Evolutionary conservation across 768 basidiomycete genomes (phyloP).

Genomic region (Calvatia gigantea): DNA sequence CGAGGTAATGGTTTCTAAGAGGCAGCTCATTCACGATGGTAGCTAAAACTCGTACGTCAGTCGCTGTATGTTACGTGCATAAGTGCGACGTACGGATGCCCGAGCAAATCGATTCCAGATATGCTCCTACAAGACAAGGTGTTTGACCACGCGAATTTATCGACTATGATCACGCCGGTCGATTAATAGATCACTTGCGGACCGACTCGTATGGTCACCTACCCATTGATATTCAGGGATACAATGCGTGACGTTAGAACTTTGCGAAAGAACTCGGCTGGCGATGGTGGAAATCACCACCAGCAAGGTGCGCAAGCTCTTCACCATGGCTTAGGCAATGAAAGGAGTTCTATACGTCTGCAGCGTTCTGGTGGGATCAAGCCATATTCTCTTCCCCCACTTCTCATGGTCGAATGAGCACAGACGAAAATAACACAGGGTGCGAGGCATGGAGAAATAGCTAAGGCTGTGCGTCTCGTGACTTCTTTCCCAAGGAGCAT

Average conservation of each 20-base stretch:
- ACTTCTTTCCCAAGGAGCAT: neutral
- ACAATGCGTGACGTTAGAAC: conserved; percentile 35
- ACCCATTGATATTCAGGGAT: conserved; percentile 36
- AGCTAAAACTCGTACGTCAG: conserved; percentile 23
- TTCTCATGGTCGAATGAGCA: neutral
- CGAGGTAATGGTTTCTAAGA: conserved; percentile 34
- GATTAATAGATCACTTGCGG: neutral
- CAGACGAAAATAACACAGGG: neutral
- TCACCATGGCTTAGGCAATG: conserved; percentile 13
- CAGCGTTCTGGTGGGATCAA: neutral
- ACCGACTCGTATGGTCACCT: neutral
- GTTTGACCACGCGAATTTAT: conserved; percentile 41
- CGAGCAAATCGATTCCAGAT: conserved; percentile 41
- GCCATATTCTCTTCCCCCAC: neutral
- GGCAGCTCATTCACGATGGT: conserved; percentile 37
- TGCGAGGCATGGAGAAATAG: neutral
- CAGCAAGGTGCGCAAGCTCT: conserved; percentile 10
- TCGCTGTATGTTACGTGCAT: too few relatives aligned
- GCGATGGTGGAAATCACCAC: conserved; percentile 14
- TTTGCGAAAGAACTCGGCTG: conserved; percentile 26
- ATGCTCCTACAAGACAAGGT: conserved; percentile 48
- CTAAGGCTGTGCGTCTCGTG: neutral
- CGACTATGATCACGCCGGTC: conserved; percentile 22
- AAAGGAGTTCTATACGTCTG: neutral
- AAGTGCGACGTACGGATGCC: conserved; percentile 9